phyloP scores from a whole-genome alignment of 768 basidiomycete genomes.

The Psilocybe tampanensis region DNA sequence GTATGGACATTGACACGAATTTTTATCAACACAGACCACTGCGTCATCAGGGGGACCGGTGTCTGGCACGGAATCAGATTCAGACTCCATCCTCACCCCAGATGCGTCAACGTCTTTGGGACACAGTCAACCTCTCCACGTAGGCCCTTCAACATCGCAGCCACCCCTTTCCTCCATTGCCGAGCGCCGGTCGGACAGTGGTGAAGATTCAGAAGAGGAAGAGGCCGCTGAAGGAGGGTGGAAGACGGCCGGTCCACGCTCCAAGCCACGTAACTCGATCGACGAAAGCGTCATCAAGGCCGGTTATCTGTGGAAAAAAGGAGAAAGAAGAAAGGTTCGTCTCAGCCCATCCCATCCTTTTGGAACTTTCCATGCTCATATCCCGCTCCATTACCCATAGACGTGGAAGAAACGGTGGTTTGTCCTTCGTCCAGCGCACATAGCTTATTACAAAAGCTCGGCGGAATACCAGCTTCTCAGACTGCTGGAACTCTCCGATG shows the following conservation, averaged over 20 bases:
- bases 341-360: background rate
- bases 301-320: slow-evolving; percentile 98
- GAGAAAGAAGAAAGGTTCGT: slow-evolving; percentile 91
- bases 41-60: slow-evolving; percentile 34
- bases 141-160: slow-evolving; percentile 37
- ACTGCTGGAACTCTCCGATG: slow-evolving; percentile 82
- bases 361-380: slow-evolving; percentile 1
- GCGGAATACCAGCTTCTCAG: slow-evolving; percentile 93
- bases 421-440: slow-evolving; percentile 86
- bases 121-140: slow-evolving; percentile 32
- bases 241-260: slow-evolving; percentile 52
- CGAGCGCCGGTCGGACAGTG: slow-evolving; percentile 69
- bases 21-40: slow-evolving; percentile 10
- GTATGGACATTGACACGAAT: background rate
- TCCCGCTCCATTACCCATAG: slow-evolving; percentile 41
- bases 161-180: slow-evolving; percentile 77
- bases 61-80: slow-evolving; percentile 86
- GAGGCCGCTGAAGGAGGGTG: slow-evolving; percentile 71
- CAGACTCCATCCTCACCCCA: slow-evolving; percentile 68
- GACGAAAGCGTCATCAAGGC: slow-evolving; percentile 82
- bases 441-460: slow-evolving; percentile 96
- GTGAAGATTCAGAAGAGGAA: slow-evolving; percentile 79
- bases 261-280: slow-evolving; percentile 46
- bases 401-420: slow-evolving; percentile 99
- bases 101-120: slow-evolving; percentile 47